Percentiles rank a stretch among this genome's conserved stretches.
Conservation (phyloP, 108 stramenopile species). For the Ochromonas danica region DNA sequence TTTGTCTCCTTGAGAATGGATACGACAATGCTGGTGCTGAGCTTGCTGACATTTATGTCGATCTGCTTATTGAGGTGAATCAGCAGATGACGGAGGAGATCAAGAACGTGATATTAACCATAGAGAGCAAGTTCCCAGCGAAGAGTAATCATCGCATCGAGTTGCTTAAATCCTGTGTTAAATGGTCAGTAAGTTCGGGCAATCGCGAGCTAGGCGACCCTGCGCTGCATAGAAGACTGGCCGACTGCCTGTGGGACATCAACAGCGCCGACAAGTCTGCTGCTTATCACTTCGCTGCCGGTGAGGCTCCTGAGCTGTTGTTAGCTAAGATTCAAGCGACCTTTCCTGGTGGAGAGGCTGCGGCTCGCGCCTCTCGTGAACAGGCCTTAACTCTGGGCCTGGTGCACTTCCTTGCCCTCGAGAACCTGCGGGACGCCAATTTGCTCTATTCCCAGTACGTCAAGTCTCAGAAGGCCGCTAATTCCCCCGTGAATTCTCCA, state of each 20-base stretch:
- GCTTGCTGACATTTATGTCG: slow-evolving; percentile 1
- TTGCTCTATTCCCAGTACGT: background rate
- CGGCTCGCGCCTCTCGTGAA: background rate
- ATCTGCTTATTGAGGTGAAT: background rate
- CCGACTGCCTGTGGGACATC: slow-evolving; percentile 5
- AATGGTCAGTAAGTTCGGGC: background rate
- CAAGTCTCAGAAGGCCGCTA: background rate
- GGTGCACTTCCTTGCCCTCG: background rate
- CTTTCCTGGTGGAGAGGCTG: background rate
- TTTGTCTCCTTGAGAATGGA: background rate
- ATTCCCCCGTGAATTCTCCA: background rate
- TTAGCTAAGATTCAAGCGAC: background rate
- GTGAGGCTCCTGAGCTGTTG: background rate
- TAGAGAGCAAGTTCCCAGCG: background rate
- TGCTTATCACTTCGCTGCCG: background rate
- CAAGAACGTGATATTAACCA: background rate
- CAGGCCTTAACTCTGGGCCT: background rate
- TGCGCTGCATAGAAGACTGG: background rate
- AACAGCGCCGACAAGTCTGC: background rate
- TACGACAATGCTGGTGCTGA: slow-evolving; percentile 23
- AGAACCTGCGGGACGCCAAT: slow-evolving; percentile 11
- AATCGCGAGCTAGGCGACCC: background rate
- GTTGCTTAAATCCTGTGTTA: background rate
- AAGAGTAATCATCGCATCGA: slow-evolving; percentile 1
- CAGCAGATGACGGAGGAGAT: background rate